phyloP scores from a whole-genome alignment of 2,329 filamentous ascomycete genomes.

The Neonectria punicea region DNA sequence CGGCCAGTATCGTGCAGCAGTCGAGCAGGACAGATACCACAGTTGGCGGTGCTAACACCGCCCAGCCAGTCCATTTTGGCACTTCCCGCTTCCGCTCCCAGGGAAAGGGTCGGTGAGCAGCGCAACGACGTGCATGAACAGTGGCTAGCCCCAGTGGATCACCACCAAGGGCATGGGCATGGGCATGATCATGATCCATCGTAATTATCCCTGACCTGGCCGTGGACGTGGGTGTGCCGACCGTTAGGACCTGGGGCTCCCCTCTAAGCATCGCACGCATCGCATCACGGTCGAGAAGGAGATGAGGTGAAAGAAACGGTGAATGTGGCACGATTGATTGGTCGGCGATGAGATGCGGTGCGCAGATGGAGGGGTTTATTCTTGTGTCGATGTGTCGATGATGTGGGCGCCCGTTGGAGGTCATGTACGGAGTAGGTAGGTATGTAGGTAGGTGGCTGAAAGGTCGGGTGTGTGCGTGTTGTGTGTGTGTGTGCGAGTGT shows the following conservation, averaged over 20 bases:
- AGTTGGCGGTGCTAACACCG: slow-evolving; percentile 19
- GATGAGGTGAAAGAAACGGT: slow-evolving; percentile 39
- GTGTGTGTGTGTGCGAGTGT: slow-evolving; percentile 3
- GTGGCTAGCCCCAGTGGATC: slow-evolving; percentile 43
- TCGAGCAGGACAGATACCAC: neutral
- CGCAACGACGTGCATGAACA: slow-evolving; percentile 47
- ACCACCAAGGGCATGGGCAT: slow-evolving; percentile 16
- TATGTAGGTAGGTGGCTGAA: slow-evolving; percentile 14
- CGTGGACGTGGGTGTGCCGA: slow-evolving; percentile 25
- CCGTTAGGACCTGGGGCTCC: slow-evolving; percentile 39
- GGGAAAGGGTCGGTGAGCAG: slow-evolving; percentile 47
- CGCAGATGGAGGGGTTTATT: slow-evolving; percentile 14
- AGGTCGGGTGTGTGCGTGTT: neutral
- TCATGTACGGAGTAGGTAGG: neutral
- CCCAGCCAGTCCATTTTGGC: slow-evolving; percentile 32
- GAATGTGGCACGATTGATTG: slow-evolving; percentile 42
- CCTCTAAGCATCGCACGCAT: slow-evolving; percentile 26
- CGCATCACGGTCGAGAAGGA: slow-evolving; percentile 27
- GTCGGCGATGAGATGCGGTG: slow-evolving; percentile 22
- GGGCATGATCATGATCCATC: slow-evolving; percentile 19
- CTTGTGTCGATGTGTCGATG: slow-evolving; percentile 27
- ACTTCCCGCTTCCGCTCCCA: slow-evolving; percentile 29
- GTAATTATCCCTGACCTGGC: slow-evolving; percentile 34
- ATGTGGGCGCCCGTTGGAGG: slow-evolving; percentile 25
- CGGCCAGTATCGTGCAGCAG: slow-evolving; percentile 13